Percentiles rank a stretch among this genome's conserved stretches.
These are phyloP conservation scores for Lipomyces spencermartinsiae DNA, from an alignment of 805 yeast genomes.

Conservation along the genomic window DNA sequence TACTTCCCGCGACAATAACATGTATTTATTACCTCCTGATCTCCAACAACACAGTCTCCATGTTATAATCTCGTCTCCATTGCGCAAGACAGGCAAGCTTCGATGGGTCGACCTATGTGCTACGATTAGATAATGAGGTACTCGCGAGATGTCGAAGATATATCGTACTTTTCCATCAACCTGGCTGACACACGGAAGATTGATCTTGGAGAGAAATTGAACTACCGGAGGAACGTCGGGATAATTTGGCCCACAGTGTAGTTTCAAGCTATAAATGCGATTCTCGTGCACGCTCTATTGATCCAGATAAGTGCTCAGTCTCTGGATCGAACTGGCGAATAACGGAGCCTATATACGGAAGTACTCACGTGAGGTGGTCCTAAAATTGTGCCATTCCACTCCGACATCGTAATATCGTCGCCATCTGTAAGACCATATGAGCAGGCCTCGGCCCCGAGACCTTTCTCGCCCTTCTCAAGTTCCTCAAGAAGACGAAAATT, in stretches of 20 bases:
- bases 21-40: constrained; percentile 61
- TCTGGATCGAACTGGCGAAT: neutral
- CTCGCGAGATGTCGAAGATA: neutral
- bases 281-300: constrained; percentile 76
- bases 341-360: neutral
- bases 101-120: constrained; percentile 50
- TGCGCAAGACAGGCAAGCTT: constrained; percentile 71
- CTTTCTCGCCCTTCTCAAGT: constrained; percentile 97
- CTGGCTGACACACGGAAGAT: constrained; percentile 87
- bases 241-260: constrained; percentile 81
- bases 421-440: constrained; percentile 91
- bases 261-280: constrained; percentile 82
- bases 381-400: constrained; percentile 97
- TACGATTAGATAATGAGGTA: neutral
- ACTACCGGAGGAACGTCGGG: constrained; percentile 91
- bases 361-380: constrained; percentile 83
- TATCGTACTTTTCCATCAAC: constrained; percentile 57
- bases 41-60: constrained; percentile 91
- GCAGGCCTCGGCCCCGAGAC: constrained; percentile 94
- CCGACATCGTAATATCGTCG: constrained; percentile 90
- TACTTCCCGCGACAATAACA: neutral
- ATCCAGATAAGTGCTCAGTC: neutral
- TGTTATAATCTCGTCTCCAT: constrained; percentile 91
- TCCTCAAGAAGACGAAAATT: constrained; percentile 94
- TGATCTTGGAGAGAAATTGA: constrained; percentile 79